Evolutionary conservation across 1,139 yeast species (phyloP).

Genomic region (Suhomyces anneliseae): DNA sequence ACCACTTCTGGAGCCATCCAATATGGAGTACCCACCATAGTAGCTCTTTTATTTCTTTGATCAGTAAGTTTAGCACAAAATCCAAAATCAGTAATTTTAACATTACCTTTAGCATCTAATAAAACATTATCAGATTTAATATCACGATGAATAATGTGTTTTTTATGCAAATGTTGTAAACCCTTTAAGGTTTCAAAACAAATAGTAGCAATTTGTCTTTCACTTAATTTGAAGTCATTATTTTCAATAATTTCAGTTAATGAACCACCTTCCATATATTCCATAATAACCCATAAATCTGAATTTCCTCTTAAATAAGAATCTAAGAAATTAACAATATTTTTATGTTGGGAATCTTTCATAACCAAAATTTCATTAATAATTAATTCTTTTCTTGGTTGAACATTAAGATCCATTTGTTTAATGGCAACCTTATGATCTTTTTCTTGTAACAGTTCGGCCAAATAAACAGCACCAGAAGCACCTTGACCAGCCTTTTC

Average conservation of each 20-base stretch:
- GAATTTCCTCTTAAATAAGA: constrained; percentile 43
- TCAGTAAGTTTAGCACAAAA: constrained; percentile 96
- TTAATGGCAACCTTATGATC: constrained; percentile 75
- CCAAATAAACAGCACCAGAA: constrained; percentile 91
- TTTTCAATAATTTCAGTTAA: constrained; percentile 88
- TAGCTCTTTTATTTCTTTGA: constrained; percentile 89
- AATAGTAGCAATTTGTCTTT: constrained; percentile 83
- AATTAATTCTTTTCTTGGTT: constrained; percentile 91
- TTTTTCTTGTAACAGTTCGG: constrained; percentile 50
- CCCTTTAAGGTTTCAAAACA: constrained; percentile 93
- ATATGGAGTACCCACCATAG: constrained; percentile 99
- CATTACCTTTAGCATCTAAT: constrained; percentile 82
- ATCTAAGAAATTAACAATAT: constrained; percentile 49
- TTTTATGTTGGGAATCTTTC: constrained; percentile 50
- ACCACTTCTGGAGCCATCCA: constrained; percentile 99
- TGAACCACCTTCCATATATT: constrained; percentile 49
- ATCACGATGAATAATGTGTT: constrained; percentile 93
- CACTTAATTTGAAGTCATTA: constrained; percentile 64
- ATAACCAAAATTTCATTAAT: constrained; percentile 54
- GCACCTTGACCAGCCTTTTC: constrained; percentile 99
- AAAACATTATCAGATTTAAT: constrained; percentile 93
- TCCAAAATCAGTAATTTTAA: constrained; percentile 96
- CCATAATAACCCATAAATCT: constrained; percentile 35
- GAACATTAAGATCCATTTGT: constrained; percentile 91
- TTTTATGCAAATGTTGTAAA: constrained; percentile 83